phyloP scores from a whole-genome alignment of 495 filamentous ascomycete genomes.

The Parathielavia appendiculata region DNA sequence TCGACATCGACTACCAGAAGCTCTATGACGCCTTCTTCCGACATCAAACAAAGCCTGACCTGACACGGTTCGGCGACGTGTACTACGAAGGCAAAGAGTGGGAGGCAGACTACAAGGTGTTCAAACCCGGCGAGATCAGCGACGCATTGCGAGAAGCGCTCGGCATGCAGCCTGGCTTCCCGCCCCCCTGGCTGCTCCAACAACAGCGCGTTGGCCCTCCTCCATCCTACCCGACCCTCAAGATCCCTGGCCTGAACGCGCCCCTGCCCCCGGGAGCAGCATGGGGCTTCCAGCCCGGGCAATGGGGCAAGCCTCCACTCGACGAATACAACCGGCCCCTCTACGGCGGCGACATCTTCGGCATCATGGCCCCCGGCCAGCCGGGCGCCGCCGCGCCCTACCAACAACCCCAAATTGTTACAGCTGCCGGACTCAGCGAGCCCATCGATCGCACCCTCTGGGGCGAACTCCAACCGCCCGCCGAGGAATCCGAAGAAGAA shows the following conservation, averaged over 20 bases:
- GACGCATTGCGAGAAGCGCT: slow-evolving; percentile 88
- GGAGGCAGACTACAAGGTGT: slow-evolving; percentile 86
- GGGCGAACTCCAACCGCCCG: slow-evolving; percentile 86
- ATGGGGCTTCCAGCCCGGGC: slow-evolving; percentile 94
- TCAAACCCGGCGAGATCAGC: slow-evolving; percentile 84
- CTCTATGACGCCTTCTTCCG: slow-evolving; percentile 97
- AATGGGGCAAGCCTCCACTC: slow-evolving; percentile 91
- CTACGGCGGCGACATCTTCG: slow-evolving; percentile 92
- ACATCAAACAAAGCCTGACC: slow-evolving; percentile 89
- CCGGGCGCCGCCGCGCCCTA: slow-evolving; percentile 37
- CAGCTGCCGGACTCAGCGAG: slow-evolving; percentile 58
- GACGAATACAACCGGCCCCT: slow-evolving; percentile 86
- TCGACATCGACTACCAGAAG: slow-evolving; percentile 97
- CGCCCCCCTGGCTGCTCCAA: slow-evolving; percentile 95
- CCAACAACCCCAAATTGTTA: slow-evolving; percentile 20
- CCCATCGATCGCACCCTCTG: slow-evolving; percentile 84
- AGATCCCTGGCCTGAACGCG: slow-evolving; percentile 93
- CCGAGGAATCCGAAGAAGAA: slow-evolving; percentile 76
- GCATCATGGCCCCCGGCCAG: slow-evolving; percentile 58
- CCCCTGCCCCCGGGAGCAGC: slow-evolving; percentile 85
- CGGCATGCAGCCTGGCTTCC: slow-evolving; percentile 88
- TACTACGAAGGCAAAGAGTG: slow-evolving; percentile 99
- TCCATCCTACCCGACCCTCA: slow-evolving; percentile 85
- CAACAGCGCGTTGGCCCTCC: slow-evolving; percentile 91
- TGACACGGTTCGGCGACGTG: slow-evolving; percentile 93